Conservation (phyloP, 306 rosid genomes). For the Prinsepia uniflora region DNA sequence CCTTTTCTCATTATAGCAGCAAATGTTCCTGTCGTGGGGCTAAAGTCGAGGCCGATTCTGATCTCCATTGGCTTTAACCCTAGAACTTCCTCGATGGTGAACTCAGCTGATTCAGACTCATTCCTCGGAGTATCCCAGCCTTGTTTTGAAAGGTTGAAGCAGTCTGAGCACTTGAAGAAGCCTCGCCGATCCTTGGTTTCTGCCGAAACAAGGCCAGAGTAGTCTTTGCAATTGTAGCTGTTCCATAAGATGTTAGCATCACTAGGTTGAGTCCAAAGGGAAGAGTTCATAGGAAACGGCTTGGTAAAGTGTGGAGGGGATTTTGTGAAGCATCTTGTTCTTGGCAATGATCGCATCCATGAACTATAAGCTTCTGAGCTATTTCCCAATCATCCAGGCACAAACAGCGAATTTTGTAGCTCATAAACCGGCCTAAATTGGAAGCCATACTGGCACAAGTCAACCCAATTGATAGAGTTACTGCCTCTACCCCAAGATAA, state of each 20-base stretch:
- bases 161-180: slow-evolving; percentile 23
- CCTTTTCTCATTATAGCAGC: slow-evolving; percentile 23
- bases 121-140: slow-evolving; percentile 6
- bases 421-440: slow-evolving; percentile 19
- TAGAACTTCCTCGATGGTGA: slow-evolving; percentile 28
- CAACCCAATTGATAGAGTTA: slow-evolving; percentile 16
- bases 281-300: slow-evolving; percentile 21
- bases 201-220: slow-evolving; percentile 22
- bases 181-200: slow-evolving; percentile 5
- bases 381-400: slow-evolving; percentile 11
- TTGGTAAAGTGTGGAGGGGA: slow-evolving; percentile 18
- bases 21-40: slow-evolving; percentile 18
- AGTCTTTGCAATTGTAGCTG: slow-evolving; percentile 23
- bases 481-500: slow-evolving; percentile 19
- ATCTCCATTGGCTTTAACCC: slow-evolving; percentile 11
- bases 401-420: slow-evolving; percentile 7
- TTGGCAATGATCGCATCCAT: slow-evolving; percentile 22
- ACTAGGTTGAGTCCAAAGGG: slow-evolving; percentile 28
- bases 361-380: slow-evolving; percentile 15
- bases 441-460: slow-evolving; percentile 20
- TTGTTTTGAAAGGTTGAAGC: slow-evolving; percentile 12
- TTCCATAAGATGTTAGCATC: slow-evolving; percentile 22
- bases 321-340: slow-evolving; percentile 27
- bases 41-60: slow-evolving; percentile 14
- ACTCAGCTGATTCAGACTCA: slow-evolving; percentile 16